Evolutionary conservation across 2,329 filamentous ascomycete genomes (phyloP), one percentile per base, ranked within the genome.

Genomic region (Phyllachora maydis): DNA sequence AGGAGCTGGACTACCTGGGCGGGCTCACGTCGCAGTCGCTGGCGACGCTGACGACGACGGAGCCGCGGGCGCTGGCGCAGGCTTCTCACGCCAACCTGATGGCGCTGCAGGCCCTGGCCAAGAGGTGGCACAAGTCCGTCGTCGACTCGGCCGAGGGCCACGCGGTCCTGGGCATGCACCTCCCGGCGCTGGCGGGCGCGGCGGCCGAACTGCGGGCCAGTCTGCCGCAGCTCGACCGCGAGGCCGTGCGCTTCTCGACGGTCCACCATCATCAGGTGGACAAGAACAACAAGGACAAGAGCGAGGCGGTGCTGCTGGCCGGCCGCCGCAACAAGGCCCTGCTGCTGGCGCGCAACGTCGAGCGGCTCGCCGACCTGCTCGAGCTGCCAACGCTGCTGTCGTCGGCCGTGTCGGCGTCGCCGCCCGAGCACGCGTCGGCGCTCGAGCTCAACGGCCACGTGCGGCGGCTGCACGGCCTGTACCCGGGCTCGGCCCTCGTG

Each of bases 361-460:
- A 93, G 43, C 69, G 85, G 26, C 59, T 95, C 3, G 75, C 82
- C 15, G 83, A 93, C 43, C 72, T 95, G 16, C 66, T 98, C 28
- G 85, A 95, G 38, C 62, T 98, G 15, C 88, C 88, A 1, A 70
- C 75, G 0, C 54, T 95, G 16, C 63, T 98, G 9, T 75, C 77
- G 8, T 82, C 83, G 2, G 73, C 83, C 21, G 73, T 83, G 27
- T 63, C 63, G 3, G 50, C 61, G 2, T 58, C 48, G 4, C 56
- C 67, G 4, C 65, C 70, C 29, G 90, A 81, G 35, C 91, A 93
- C 52, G 73, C 82, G 3, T 78, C 81, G 1, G 83, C 83, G 0
- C 57, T 98, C 16, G 88, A 98, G 45, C 59, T 98, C 3, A 76
- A 91, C 41, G 74, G 78, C n/a, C 88, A 95, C 43, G 88, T 93